A percentile compares a stretch with the other conserved stretches of the same genome.
Evolutionary conservation across 1,284 basidiomycete genomes (phyloP).

Genomic region (Apiotrichum sp.): DNA sequence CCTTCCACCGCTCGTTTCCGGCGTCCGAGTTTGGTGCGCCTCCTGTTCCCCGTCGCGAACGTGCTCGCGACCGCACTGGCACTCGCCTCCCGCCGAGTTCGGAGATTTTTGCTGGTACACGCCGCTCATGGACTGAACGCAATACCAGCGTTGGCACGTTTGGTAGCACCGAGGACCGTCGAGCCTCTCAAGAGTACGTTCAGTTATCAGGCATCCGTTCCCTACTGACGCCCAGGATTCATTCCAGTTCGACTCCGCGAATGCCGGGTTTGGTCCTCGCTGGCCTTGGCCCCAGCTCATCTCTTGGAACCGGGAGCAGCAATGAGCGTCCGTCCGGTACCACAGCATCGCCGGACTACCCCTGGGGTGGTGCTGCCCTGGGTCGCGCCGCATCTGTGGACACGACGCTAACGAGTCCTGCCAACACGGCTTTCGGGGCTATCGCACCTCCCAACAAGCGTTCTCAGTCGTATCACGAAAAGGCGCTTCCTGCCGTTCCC

Average conservation of each 20-base stretch:
- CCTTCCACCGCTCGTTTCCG: not conserved
- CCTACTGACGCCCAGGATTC: no score
- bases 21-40: conserved; percentile 13
- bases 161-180: conserved; percentile 5
- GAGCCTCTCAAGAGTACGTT: not conserved
- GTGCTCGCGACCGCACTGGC: not conserved
- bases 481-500: not conserved
- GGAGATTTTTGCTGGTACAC: not conserved
- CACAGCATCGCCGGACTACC: no score
- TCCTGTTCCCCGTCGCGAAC: not conserved
- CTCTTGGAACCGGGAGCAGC: not conserved
- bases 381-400: no score
- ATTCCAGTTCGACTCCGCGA: no score
- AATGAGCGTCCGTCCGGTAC: not conserved
- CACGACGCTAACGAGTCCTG: no score
- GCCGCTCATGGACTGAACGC: not conserved
- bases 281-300: not conserved
- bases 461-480: not conserved
- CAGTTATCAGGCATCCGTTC: no score
- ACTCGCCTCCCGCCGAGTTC: not conserved
- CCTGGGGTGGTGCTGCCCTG: not conserved
- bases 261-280: no score
- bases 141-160: conserved; percentile 17
- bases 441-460: no score
- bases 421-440: no score